These are phyloP conservation scores for Oryza meyeriana DNA, from an alignment of 176 grass and related monocot genomes.

Conservation along the genomic window DNA sequence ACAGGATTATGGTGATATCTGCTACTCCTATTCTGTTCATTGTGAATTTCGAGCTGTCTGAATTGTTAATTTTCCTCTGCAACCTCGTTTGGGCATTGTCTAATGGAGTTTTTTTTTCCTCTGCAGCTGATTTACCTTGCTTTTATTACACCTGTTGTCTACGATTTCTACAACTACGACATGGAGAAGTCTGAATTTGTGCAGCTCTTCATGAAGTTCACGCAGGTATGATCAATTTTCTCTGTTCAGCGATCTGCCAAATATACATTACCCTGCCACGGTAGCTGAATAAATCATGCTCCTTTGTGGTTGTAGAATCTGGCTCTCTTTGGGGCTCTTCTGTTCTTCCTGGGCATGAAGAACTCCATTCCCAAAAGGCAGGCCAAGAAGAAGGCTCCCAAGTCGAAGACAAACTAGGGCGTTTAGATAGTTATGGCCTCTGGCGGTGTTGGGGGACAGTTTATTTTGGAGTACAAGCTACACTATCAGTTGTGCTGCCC, in stretches of 20 bases:
- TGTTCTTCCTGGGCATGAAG: slow-evolving; percentile 81
- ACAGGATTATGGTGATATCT: background rate
- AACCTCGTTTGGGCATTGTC: background rate
- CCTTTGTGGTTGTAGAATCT: slow-evolving; percentile 42
- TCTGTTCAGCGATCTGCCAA: background rate
- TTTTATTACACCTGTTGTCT: slow-evolving; percentile 59
- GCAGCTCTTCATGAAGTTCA: slow-evolving; percentile 72
- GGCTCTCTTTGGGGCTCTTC: slow-evolving; percentile 51
- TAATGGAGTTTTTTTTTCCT: background rate
- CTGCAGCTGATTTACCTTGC: slow-evolving; percentile 55
- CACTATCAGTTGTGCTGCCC: slow-evolving; percentile 17
- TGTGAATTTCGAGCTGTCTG: background rate
- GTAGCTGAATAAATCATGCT: background rate
- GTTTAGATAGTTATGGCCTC: background rate
- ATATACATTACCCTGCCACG: background rate
- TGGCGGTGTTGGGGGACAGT: slow-evolving; percentile 6
- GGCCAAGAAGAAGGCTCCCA: slow-evolving; percentile 55
- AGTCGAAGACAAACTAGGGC: slow-evolving; percentile 57
- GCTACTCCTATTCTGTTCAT: background rate
- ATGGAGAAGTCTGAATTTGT: slow-evolving; percentile 70
- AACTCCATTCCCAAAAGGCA: slow-evolving; percentile 63
- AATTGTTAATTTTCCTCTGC: background rate
- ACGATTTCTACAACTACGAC: slow-evolving; percentile 84
- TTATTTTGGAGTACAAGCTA: slow-evolving; percentile 34
- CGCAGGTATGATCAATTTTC: slow-evolving; percentile 34